Conservation (phyloP, 2,329 filamentous ascomycete genomes). For the Pseudocercospora ulei region DNA sequence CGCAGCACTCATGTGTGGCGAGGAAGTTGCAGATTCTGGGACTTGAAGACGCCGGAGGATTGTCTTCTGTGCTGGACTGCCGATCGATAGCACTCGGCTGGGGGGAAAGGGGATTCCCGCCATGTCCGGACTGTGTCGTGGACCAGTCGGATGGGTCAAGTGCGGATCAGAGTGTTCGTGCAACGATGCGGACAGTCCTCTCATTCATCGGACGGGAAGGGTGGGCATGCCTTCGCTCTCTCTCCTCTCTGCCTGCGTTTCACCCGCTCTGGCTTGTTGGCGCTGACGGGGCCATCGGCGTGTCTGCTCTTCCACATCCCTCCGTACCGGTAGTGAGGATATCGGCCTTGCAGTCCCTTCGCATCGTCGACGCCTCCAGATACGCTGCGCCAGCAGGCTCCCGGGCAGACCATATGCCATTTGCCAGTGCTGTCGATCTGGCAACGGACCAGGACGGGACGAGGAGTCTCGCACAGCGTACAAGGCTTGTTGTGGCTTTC, state of each 20-base stretch:
- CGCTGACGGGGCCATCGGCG: slow-evolving; percentile 32
- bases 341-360: slow-evolving; percentile 29
- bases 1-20: no score
- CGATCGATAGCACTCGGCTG: no score
- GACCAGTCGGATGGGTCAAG: no score
- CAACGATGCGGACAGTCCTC: no score
- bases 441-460: slow-evolving; percentile 39
- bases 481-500: slow-evolving; percentile 34
- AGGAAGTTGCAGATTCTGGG: no score
- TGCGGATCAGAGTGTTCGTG: no score
- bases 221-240: slow-evolving; percentile 11
- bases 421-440: slow-evolving; percentile 36
- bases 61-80: no score
- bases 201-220: no score
- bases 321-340: slow-evolving; percentile 35
- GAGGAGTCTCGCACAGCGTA: slow-evolving; percentile 35
- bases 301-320: slow-evolving; percentile 41
- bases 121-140: no score
- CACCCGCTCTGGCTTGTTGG: slow-evolving; percentile 38
- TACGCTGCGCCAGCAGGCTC: slow-evolving; percentile 38
- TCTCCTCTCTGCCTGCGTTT: slow-evolving; percentile 31
- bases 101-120: no score
- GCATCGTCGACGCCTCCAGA: slow-evolving; percentile 41
- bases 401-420: slow-evolving; percentile 42
- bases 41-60: no score